phyloP scores from a whole-genome alignment of 441 rosid genomes.

The Euphorbia celastroides region DNA sequence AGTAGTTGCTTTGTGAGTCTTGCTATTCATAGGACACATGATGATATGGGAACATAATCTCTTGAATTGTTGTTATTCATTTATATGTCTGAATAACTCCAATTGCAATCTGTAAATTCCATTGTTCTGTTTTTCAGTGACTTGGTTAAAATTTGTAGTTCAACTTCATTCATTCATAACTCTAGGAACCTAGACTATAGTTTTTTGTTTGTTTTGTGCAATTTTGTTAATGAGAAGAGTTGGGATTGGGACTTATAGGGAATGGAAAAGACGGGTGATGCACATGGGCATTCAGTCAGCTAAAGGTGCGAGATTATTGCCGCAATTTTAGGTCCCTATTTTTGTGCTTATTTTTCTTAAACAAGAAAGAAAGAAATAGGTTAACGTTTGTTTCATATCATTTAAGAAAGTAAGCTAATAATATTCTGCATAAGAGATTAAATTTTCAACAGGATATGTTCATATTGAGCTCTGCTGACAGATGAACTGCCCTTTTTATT shows the following conservation, averaged over 20 bases:
- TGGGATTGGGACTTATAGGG: constrained; percentile 88
- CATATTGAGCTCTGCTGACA: not conserved
- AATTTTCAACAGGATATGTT: not conserved
- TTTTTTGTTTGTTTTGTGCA: constrained; percentile 19
- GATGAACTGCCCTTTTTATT: not conserved
- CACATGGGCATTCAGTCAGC: constrained; percentile 65
- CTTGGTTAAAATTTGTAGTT: constrained; percentile 5
- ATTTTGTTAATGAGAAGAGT: constrained; percentile 38
- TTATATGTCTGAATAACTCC: constrained; percentile 16
- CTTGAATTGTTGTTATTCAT: constrained; percentile 23
- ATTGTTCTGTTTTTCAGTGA: not conserved
- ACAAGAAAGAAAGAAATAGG: not conserved
- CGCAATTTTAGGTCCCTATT: constrained; percentile 62
- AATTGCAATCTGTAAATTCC: not conserved
- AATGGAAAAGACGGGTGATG: constrained; percentile 99
- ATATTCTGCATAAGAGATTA: not conserved
- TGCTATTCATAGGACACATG: constrained; percentile 47
- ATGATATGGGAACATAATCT: constrained; percentile 10
- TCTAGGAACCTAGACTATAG: constrained; percentile 18
- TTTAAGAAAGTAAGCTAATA: constrained; percentile 1
- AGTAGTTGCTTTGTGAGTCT: constrained; percentile 86
- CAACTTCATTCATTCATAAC: constrained; percentile 8
- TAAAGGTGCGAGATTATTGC: constrained; percentile 60
- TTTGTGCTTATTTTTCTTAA: constrained; percentile 23
- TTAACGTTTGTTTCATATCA: not conserved